Base-by-base conservation (phyloP, 1,139 yeast genomes). In the Pichia sp. region DNA sequence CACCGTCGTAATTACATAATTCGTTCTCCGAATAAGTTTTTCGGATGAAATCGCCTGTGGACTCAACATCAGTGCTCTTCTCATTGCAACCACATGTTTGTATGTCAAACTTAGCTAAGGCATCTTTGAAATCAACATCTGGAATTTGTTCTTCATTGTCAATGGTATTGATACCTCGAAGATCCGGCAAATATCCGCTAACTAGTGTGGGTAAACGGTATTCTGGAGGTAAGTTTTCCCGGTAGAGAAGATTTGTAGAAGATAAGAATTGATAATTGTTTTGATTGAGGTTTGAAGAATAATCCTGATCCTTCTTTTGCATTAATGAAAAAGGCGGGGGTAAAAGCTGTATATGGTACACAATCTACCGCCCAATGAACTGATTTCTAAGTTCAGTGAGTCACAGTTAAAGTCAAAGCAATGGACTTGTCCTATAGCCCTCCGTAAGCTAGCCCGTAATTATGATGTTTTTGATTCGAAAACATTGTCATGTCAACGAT, bases 21-120 rank as follows among this genome's bases (percentile, higher is more conserved):
- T 81, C 85, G 11, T 78, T 75, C 57, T 81, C 86, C 3, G 86
- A 81, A 62, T 77, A 81, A 0, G 82, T 78, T 58, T 84, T 71
- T 2, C 78, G 69, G 49, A 78, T 63, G 4, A 46, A 16, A 40
- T 53, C 54, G 10, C 10, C 5, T 5, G 13, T 5, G 13, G 15
- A 3, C 29, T 47, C 42, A 47, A 5, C 29, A 8, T 3, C 26
- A 32, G 15, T 48, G 43, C 23, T 45, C 29, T 40, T 31, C 4
- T 32, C 30, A 46, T 30, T 44, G 19, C 43, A 45, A 31, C 16
- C 13, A 26, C n/a, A 26, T 10, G 19, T 15, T 15, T 47, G 36
- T 5, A 49, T 31, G 5, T 49, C 54, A 47, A 56, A 56, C 19
- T 54, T 56, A 1, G 40, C 8, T 8, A 56, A 26, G 10, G 57